Base-by-base conservation (phyloP, 2,329 filamentous ascomycete genomes). In the Rutstroemia sp. region DNA sequence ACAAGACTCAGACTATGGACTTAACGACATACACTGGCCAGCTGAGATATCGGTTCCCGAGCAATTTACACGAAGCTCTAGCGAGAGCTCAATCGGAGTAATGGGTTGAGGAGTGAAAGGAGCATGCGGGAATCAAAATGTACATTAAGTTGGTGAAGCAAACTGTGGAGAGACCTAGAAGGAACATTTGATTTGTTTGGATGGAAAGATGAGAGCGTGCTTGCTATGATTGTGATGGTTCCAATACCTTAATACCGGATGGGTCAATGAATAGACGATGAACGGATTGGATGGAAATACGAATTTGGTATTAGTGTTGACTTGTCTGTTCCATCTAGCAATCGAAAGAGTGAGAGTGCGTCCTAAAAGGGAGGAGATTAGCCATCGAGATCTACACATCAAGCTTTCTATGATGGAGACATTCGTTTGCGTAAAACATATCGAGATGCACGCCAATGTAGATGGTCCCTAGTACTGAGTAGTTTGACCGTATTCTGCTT, bases 1-100 rank as follows among this genome's bases (percentile, higher is more conserved):
- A 95, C 67, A 82, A 87, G 74, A 83, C 87, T 71, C 90, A 88
- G 75, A 91, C 89, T 41, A 85, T 91, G 71, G 92, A 97, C 72
- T 73, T 96, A 66, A 96, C 94, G 76, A 88, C 94, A 14, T 97
- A 96, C 76, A 92, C 91, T 16, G 92, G 91, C 56, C 84, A 96
- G 79, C 83, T 97, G 69, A 85, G 89, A 68, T 97, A 96, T 74
- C 85, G 94, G 67, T 81, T 97, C 74, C 90, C 90, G 51, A 87
- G 89, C 39, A 82, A 88, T 67, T 79, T 97, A 55, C 92, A 95
- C 73, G 92, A 96, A 76, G 88, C 87, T 61, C 75, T 97, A 67
- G 92, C 91, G 49, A 82, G 86, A 68, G 90, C 89, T 42, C 66
- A 69, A 46, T 62, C 64, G 9, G 65, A 66, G 37, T 65, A 56